These are phyloP conservation scores for Volvox africanus DNA, from an alignment of 139 green algal genomes.

Conservation along the genomic window DNA sequence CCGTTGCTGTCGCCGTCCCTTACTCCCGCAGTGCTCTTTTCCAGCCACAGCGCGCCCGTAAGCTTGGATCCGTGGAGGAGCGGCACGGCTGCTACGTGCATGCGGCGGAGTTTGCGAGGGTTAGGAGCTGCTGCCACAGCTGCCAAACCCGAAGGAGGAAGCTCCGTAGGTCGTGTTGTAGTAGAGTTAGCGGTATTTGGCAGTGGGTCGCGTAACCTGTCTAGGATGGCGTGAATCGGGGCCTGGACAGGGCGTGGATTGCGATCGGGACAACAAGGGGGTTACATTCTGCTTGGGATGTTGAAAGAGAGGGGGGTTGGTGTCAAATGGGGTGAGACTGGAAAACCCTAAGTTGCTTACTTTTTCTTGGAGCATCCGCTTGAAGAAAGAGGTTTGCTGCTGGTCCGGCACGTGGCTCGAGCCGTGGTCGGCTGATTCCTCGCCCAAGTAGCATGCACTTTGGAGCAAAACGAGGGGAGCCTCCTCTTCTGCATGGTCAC, in stretches of 20 bases:
- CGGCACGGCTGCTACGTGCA: conserved; percentile 2
- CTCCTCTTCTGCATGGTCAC: not conserved
- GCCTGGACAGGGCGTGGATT: not conserved
- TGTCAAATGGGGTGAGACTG: not conserved
- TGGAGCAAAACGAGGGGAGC: not conserved
- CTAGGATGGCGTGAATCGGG: not conserved
- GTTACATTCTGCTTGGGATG: too few species aligned
- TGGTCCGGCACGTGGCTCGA: not conserved
- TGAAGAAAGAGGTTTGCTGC: not conserved
- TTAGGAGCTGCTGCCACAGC: not conserved
- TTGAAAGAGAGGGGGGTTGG: too few species aligned
- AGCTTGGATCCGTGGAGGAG: conserved; percentile 15
- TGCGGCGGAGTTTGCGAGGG: not conserved
- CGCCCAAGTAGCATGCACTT: not conserved
- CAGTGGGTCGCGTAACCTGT: not conserved
- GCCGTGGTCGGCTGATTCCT: not conserved
- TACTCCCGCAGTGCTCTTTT: not conserved
- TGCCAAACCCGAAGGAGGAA: not conserved
- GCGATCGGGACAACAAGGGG: too few species aligned
- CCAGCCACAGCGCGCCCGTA: conserved; percentile 16
- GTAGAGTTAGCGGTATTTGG: too few species aligned
- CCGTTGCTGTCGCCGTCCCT: not conserved
- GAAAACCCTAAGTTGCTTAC: not conserved
- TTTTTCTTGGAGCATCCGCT: not conserved
- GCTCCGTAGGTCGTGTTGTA: not conserved